phyloP scores from a whole-genome alignment of 768 basidiomycete genomes.

The Pulveroboletus frians region DNA sequence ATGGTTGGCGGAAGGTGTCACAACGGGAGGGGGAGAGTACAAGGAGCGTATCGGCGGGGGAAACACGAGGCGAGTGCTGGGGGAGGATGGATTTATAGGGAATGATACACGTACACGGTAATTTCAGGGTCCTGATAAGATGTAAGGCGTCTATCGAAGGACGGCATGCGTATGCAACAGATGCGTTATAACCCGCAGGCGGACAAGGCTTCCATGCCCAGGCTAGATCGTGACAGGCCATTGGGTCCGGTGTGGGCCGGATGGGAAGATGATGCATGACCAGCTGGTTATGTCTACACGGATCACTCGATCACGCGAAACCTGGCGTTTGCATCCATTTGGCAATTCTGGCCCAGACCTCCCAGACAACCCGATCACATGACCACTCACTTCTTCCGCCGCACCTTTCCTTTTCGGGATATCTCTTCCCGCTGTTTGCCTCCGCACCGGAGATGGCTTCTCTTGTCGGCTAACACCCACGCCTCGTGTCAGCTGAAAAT shows the following conservation, averaged over 20 bases:
- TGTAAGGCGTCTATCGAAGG: conserved; percentile 27
- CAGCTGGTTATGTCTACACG: conserved; percentile 17
- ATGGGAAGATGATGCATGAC: conserved; percentile 8
- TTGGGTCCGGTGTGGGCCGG: conserved; percentile 19
- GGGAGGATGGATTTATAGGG: conserved; percentile 28
- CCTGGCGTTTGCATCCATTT: conserved; percentile 5
- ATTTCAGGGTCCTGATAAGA: conserved; percentile 31
- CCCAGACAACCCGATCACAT: conserved; percentile 9
- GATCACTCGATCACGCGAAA: conserved; percentile 11
- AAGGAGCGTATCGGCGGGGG: conserved; percentile 22
- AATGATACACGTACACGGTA: conserved; percentile 32
- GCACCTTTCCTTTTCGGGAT: conserved; percentile 11
- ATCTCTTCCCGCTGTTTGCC: conserved; percentile 6
- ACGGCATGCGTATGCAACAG: conserved; percentile 30
- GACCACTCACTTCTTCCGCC: conserved; percentile 9
- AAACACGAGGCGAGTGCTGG: conserved; percentile 21
- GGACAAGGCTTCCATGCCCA: conserved; percentile 24
- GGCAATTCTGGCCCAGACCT: conserved; percentile 16
- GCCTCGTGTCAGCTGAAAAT: conserved; percentile 13
- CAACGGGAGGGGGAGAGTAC: conserved; percentile 9
- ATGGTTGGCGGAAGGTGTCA: conserved; percentile 32
- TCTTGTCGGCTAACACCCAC: conserved; percentile 18
- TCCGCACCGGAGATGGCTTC: conserved; percentile 16
- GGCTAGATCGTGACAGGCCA: conserved; percentile 13
- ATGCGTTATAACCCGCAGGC: conserved; percentile 19